Evolutionary conservation across 2,329 filamentous ascomycete genomes (phyloP), one percentile per base, ranked within the genome.

Genomic region (Penicillium occitanis): DNA sequence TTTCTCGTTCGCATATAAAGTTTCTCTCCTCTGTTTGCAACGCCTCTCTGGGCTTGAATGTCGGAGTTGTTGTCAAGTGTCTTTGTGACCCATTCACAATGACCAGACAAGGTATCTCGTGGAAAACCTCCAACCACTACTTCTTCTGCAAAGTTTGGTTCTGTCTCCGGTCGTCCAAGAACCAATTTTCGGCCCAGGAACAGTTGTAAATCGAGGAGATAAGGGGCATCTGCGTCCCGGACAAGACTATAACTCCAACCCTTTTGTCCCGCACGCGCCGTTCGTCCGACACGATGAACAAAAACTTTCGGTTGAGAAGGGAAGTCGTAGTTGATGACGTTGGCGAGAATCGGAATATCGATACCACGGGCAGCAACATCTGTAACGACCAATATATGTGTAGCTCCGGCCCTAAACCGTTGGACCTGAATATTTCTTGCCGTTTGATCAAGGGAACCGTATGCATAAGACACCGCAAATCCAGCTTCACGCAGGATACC

Each of bases 291-390:
- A 75, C 95, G 90, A 79, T 99, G 95, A 33, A 99, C 91, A 73
- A 96, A 99, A 50, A 99, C 89, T 80, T 99, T 99, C 22, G 95
- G 92, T 73, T 98, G 95, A 1, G 94, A 91, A 2, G 95, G 94
- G 70, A 99, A 99, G 75, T 98, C 94, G 79, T 96, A 99, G 82
- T 99, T 98, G 82, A 99, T 94, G 67, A 99, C 95, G 75, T 99
- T 98, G 65, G 92, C 93, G 42, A 99, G 85, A 57, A 97, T 87
- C 0, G 95, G 95, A 71, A 99, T 97, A 87, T 99, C 95, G 68
- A 99, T 96, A 87, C 95, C 94, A 83, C 95, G 87, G 25, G 95
- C 95, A 14, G 95, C 95, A 63, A 99, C 93, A 76, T 99, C 95
- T 0, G 95, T 99, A 53, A 98, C 94, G 2, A 99, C 93, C 8